Evolutionary conservation across 768 basidiomycete genomes (phyloP), one percentile per base, ranked within the genome.

Genomic region (Ramaria sp.): DNA sequence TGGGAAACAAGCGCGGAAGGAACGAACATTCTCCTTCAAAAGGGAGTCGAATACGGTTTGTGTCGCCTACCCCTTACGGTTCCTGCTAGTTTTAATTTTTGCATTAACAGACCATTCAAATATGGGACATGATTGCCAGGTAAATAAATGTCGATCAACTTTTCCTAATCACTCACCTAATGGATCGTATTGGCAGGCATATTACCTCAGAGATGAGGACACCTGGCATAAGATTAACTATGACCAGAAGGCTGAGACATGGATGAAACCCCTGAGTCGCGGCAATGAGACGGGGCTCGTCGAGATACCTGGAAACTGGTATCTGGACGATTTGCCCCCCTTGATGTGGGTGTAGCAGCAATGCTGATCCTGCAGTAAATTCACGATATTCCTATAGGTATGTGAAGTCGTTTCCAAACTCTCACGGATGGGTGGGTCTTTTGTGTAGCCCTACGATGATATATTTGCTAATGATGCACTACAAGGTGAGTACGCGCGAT

Each of bases 1-100:
- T 89, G 86, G 86, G 87, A 89, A 66, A 79, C 79, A 2, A 82
- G 79, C 67, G 81, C 78, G 59, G 84, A 85, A 66, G 82, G 81
- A 3, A 80, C 79, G 0, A 68, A 78, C 15, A 71, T 88, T 24
- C 69, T 88, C 24, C 74, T 86, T 22, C 81, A 83, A 38, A 82
- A 83, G 60, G 87, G 87, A 0, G 83, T 89, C 46, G 77, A 85
- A 71, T 88, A 89, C 63, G 85, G 83, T 82, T 58, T 51, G 70
- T 53, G 13, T 22, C 19, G 38, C 13, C 34, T 37, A 13, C 55
- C 33, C n/a, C 46, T 54, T 15, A 46, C 45, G 7, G n/a, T 46
- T 24, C 33, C 42, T 22, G 22, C 45, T 11, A 41, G 47, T 13
- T 19, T 9, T 6, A 17, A 52, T 34, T 4, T 24, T 47, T 24